phyloP scores from a whole-genome alignment of 805 yeast species.

The Isabelozyma heimii region DNA sequence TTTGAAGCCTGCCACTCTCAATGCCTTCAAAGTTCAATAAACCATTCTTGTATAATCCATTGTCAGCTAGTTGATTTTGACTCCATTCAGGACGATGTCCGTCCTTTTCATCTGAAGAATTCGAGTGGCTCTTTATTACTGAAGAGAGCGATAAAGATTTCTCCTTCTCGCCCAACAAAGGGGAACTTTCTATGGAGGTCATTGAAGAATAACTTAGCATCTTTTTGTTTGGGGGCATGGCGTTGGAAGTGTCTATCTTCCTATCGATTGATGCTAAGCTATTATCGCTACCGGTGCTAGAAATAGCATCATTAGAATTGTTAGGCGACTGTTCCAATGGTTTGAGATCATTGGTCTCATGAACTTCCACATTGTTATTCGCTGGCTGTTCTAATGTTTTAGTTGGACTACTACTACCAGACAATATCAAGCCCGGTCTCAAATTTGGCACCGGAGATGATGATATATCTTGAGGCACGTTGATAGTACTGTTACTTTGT shows the following conservation, averaged over 20 bases:
- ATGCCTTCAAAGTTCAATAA: slow-evolving; percentile 32
- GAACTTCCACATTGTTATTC: background rate
- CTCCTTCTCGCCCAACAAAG: slow-evolving; percentile 2
- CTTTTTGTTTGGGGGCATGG: background rate
- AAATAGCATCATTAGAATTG: slow-evolving; percentile 2
- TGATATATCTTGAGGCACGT: slow-evolving; percentile 9
- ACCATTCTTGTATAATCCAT: slow-evolving; percentile 14
- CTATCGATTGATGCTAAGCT: background rate
- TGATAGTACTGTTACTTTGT: background rate
- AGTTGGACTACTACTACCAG: background rate
- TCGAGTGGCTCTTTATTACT: slow-evolving; percentile 1
- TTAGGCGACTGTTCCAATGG: slow-evolving; percentile 2
- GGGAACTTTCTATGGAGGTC: slow-evolving; percentile 2
- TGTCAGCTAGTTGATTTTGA: background rate
- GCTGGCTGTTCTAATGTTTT: background rate
- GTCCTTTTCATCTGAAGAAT: slow-evolving; percentile 1
- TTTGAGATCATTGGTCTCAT: background rate
- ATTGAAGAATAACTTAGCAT: slow-evolving; percentile 1
- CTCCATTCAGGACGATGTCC: background rate
- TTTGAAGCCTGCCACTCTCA: slow-evolving; percentile 26
- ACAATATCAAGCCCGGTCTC: slow-evolving; percentile 8
- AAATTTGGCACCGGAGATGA: slow-evolving; percentile 17
- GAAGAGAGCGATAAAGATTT: slow-evolving; percentile 6
- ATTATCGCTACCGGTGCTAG: background rate
- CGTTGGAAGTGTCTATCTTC: background rate